A percentile compares a stretch with the other conserved stretches of the same genome.
These are phyloP conservation scores for Exophiala aquamarina DNA, from an alignment of 2,329 filamentous ascomycete species.

Conservation along the genomic window DNA sequence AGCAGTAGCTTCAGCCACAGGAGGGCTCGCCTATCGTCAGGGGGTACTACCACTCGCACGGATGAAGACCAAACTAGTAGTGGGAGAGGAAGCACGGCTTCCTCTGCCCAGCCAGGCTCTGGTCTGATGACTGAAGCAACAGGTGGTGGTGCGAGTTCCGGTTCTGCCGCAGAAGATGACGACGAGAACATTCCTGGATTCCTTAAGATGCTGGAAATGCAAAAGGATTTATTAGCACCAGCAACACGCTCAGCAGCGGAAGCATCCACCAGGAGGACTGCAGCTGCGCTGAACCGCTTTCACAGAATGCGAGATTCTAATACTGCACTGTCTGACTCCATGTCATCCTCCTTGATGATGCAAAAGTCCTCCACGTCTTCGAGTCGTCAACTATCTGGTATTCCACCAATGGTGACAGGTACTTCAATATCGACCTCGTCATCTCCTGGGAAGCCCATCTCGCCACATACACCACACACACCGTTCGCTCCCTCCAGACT, in stretches of 20 bases:
- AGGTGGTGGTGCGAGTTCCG: slow-evolving; percentile 63
- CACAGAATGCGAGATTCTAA: slow-evolving; percentile 88
- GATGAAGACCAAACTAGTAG: slow-evolving; percentile 60
- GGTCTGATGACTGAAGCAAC: slow-evolving; percentile 66
- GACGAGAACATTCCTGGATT: slow-evolving; percentile 87
- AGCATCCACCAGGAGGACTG: slow-evolving; percentile 70
- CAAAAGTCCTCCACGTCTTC: slow-evolving; percentile 79
- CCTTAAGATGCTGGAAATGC: slow-evolving; percentile 80
- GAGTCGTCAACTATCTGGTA: slow-evolving; percentile 69
- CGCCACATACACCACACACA: slow-evolving; percentile 86
- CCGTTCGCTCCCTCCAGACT: slow-evolving; percentile 92
- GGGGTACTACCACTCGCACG: slow-evolving; percentile 59
- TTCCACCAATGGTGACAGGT: slow-evolving; percentile 60
- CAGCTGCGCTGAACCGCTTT: slow-evolving; percentile 79
- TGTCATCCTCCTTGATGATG: slow-evolving; percentile 84
- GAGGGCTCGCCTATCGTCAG: slow-evolving; percentile 73
- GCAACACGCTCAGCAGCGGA: slow-evolving; percentile 61
- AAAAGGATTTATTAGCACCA: slow-evolving; percentile 76
- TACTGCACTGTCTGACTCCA: slow-evolving; percentile 83
- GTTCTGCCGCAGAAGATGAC: slow-evolving; percentile 74
- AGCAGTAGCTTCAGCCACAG: slow-evolving; percentile 94
- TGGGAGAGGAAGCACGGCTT: slow-evolving; percentile 51
- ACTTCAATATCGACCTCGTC: slow-evolving; percentile 81
- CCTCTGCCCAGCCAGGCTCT: slow-evolving; percentile 69
- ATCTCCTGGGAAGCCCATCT: slow-evolving; percentile 86